Conservation (phyloP, 805 yeast species). For the Sugiyamaella qingdaonensis region DNA sequence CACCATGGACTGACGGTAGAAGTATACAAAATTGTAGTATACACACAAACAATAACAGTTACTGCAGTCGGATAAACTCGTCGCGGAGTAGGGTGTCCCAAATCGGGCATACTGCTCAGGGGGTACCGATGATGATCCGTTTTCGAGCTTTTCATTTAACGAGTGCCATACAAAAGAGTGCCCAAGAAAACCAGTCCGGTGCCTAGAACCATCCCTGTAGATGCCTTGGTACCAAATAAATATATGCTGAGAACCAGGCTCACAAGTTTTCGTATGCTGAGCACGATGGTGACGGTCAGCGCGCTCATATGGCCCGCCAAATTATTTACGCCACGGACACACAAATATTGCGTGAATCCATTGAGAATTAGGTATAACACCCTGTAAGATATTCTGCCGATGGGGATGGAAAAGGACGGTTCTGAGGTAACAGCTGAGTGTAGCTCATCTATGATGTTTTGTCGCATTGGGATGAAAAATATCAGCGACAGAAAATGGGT, state of each 20-base stretch:
- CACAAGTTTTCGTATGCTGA: conserved; percentile 57
- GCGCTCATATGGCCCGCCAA: conserved; percentile 58
- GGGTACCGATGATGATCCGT: neutral
- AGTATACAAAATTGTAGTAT: neutral
- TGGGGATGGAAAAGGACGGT: conserved; percentile 10
- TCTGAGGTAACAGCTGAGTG: conserved; percentile 21
- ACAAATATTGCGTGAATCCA: conserved; percentile 52
- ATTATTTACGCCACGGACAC: conserved; percentile 65
- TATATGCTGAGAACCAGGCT: conserved; percentile 55
- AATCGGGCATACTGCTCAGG: neutral
- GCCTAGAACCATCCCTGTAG: conserved; percentile 43
- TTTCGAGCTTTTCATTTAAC: neutral
- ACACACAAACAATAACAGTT: neutral
- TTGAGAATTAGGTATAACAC: conserved; percentile 39
- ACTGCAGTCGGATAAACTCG: neutral
- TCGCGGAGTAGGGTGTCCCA: neutral
- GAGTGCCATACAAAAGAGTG: conserved; percentile 42
- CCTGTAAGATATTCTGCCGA: conserved; percentile 27
- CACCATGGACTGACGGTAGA: neutral
- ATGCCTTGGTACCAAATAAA: conserved; percentile 46
- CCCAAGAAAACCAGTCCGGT: conserved; percentile 52
- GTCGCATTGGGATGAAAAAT: conserved; percentile 40
- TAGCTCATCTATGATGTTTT: conserved; percentile 34
- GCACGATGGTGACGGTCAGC: conserved; percentile 56
- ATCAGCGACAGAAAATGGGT: conserved; percentile 55